Base-by-base conservation (phyloP, 306 rosid genomes). In the Lathyrus sativus region DNA sequence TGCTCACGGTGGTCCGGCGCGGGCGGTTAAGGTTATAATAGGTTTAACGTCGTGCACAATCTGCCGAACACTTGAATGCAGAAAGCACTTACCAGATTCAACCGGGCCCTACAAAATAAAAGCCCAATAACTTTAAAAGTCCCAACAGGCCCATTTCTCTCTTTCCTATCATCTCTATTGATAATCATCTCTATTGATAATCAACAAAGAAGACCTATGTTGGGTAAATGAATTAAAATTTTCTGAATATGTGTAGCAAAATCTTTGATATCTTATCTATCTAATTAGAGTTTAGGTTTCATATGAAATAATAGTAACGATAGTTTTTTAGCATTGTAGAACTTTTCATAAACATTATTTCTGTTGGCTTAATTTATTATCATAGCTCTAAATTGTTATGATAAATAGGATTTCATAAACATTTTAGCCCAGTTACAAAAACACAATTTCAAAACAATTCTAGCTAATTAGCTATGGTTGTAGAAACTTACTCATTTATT, bases 81-180 rank as follows among this genome's bases (percentile, higher is more conserved):
- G 26, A 24, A 24, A 24, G 26, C 26, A 24, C 26, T 24, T 24
- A 24, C 26, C 26, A 24, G 26, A 24, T 24, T 24, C 26, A 24
- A 24, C 26, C 26, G 26, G 26, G 26, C 26, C 26, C 26, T 24
- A 24, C 26, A 1, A 24, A 24, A 24, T 24, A 24, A 24, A 24
- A 24, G 26, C 26, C 26, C 26, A 24, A 24, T 24, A 24, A 24
- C 26, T 24, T 24, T 24, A 24, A 24, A 24, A 24, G 26, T 1
- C 26, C 26, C 60, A 51, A 56, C 96, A 86, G 96, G 96, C 86
- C 68, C 57, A 62, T 54, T 19, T 19, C 24, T 54, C 28, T 33
- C 37, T 10, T 26, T n/a, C 8, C 18, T 35, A 5, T 11, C 2
- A 38, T 3, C 48, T 56, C 33, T 51, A 67, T 66, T 13, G 12